phyloP scores from a whole-genome alignment of 2,329 filamentous ascomycete genomes.

The Neospermospora avenae region DNA sequence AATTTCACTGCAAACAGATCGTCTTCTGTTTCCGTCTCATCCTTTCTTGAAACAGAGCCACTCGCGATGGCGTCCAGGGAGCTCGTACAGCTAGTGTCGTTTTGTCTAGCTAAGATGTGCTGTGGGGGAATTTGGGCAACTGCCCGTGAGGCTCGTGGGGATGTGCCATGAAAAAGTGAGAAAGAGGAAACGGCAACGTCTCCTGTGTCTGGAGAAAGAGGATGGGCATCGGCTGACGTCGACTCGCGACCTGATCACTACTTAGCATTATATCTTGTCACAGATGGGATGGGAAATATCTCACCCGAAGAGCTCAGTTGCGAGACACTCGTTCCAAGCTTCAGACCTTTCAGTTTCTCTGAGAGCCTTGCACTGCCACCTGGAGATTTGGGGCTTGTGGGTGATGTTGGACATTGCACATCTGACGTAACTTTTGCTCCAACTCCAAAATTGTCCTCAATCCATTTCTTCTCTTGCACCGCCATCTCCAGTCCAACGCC shows the following conservation, averaged over 20 bases:
- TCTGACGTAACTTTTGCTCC: constrained; percentile 27
- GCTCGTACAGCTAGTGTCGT: constrained; percentile 26
- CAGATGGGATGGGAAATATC: not conserved
- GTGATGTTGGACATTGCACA: constrained; percentile 38
- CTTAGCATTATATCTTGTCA: constrained; percentile 3
- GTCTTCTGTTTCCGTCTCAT: constrained; percentile 60
- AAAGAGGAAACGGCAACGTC: constrained; percentile 63
- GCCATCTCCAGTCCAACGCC: constrained; percentile 84
- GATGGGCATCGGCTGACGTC: constrained; percentile 27
- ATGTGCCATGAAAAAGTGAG: constrained; percentile 52
- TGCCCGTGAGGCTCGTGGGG: constrained; percentile 41
- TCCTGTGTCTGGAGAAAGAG: constrained; percentile 58
- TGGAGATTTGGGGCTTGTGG: constrained; percentile 58
- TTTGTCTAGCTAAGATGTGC: constrained; percentile 28
- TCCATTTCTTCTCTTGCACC: constrained; percentile 79
- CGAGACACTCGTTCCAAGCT: constrained; percentile 68
- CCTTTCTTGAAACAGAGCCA: constrained; percentile 35
- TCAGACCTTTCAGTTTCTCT: constrained; percentile 77
- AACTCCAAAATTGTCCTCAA: constrained; percentile 67
- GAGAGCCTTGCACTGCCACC: constrained; percentile 62
- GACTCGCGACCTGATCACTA: constrained; percentile 5
- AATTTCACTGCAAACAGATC: constrained; percentile 85
- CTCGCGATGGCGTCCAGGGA: constrained; percentile 39
- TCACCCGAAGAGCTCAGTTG: constrained; percentile 59
- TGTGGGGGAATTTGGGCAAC: constrained; percentile 30